Conservation (phyloP, 495 filamentous ascomycete species). For the Talaromyces proteolyticus region DNA sequence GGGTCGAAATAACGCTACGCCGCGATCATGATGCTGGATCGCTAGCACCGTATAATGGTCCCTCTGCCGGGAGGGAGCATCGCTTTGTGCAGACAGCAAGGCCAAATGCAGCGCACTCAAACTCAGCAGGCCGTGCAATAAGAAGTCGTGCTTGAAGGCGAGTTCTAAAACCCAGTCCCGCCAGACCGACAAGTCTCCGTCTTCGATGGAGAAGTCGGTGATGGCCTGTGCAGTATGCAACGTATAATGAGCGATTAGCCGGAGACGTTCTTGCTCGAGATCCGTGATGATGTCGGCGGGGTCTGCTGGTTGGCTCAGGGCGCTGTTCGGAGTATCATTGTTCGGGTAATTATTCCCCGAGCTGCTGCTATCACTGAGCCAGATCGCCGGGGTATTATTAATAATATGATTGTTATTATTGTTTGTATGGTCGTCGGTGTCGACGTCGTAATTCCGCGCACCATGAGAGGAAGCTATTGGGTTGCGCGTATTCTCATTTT, state of each 20-base stretch:
- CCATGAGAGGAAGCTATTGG: too few relatives aligned
- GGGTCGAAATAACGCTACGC: constrained; percentile 38
- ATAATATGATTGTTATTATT: too few relatives aligned
- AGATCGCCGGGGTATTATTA: background rate
- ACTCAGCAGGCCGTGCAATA: constrained; percentile 48
- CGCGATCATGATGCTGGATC: constrained; percentile 41
- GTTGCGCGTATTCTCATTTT: too few relatives aligned
- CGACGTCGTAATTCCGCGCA: too few relatives aligned
- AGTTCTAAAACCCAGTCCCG: constrained; percentile 35
- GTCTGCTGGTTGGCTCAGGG: background rate
- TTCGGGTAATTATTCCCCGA: background rate
- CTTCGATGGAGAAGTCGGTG: background rate
- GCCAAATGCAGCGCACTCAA: constrained; percentile 43
- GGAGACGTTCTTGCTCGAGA: background rate
- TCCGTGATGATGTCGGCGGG: background rate
- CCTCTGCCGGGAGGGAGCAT: constrained; percentile 1
- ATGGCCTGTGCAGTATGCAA: constrained; percentile 1
- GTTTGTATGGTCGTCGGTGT: too few relatives aligned
- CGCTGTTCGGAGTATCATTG: background rate
- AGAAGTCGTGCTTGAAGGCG: constrained; percentile 38
- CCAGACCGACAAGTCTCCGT: constrained; percentile 25
- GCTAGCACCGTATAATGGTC: constrained; percentile 30
- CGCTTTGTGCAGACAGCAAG: constrained; percentile 1
- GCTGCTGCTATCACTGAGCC: background rate
- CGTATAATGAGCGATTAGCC: constrained; percentile 3